These are phyloP conservation scores for Mucor lusitanicus DNA, from an alignment of 371 early-diverging fungal genomes.

Conservation along the genomic window DNA sequence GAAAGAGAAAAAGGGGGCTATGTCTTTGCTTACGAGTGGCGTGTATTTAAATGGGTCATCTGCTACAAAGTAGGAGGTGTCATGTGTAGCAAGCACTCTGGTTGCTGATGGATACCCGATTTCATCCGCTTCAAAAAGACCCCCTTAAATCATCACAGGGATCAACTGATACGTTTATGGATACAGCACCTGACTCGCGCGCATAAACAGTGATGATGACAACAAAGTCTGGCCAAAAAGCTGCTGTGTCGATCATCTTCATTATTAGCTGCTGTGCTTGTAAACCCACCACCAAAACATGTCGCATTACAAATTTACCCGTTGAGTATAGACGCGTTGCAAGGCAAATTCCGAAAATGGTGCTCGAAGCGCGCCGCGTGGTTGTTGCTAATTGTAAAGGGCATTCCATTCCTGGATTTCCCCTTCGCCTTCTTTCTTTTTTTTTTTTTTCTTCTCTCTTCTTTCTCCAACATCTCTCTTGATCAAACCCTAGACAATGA, in stretches of 20 bases:
- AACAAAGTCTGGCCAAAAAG: not conserved
- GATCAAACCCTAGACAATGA: conserved; percentile 4
- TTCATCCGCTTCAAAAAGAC: not conserved
- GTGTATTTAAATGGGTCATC: conserved; percentile 5
- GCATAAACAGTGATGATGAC: not conserved
- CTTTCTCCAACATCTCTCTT: not conserved
- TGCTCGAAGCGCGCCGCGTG: conserved; percentile 1
- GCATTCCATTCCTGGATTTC: not conserved
- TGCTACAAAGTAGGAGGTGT: not conserved
- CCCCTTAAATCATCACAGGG: not conserved
- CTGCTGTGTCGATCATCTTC: not conserved
- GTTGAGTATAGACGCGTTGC: not conserved
- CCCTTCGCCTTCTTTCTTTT: conserved; percentile 14
- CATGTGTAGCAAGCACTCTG: not conserved
- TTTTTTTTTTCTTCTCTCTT: conserved; percentile 11
- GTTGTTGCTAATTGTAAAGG: not conserved
- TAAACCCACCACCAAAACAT: not conserved
- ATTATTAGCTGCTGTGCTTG: not conserved
- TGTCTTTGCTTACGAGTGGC: not conserved
- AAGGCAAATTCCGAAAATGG: not conserved
- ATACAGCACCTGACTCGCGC: not conserved
- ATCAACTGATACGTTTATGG: not conserved
- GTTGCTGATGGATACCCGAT: not conserved
- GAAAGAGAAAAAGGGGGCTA: not conserved
- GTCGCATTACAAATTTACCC: not conserved